Conservation (phyloP, 2,329 filamentous ascomycete species). For the Pseudogymnoascus sp. region DNA sequence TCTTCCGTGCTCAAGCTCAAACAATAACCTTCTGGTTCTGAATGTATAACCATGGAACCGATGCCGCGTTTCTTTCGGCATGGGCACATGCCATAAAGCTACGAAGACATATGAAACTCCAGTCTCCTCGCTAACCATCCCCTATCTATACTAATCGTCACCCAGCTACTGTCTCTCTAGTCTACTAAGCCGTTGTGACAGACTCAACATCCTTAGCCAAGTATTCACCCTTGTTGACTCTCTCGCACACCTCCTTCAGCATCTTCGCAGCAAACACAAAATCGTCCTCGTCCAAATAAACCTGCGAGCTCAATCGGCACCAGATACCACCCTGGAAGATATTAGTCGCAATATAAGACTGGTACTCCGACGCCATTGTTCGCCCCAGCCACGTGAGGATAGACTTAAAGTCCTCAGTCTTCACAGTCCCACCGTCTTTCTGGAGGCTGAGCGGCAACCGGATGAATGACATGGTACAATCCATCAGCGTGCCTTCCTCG, state of each 20-base stretch:
- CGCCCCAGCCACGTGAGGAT: constrained; percentile 44
- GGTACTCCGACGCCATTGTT: constrained; percentile 48
- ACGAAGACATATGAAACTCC: neutral
- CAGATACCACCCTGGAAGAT: constrained; percentile 56
- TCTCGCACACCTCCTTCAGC: constrained; percentile 40
- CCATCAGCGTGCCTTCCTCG: constrained; percentile 12
- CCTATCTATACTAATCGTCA: neutral
- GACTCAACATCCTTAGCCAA: neutral
- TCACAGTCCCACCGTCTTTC: constrained; percentile 31
- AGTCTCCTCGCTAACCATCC: neutral
- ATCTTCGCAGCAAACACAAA: constrained; percentile 58
- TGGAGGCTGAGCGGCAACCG: constrained; percentile 17
- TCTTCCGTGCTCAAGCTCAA: neutral
- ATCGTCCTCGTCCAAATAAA: constrained; percentile 73
- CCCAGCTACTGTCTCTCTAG: fast-evolving
- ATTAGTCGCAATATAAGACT: constrained; percentile 63
- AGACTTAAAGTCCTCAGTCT: constrained; percentile 32
- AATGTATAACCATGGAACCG: neutral
- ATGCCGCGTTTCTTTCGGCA: neutral
- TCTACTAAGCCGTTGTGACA: neutral
- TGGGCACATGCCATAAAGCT: neutral
- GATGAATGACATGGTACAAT: neutral
- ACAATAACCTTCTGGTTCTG: neutral
- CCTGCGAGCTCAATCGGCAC: constrained; percentile 68
- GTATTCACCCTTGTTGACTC: constrained; percentile 36